Conservation (phyloP, 306 rosid genomes). For the Quercus aquifolioides region DNA sequence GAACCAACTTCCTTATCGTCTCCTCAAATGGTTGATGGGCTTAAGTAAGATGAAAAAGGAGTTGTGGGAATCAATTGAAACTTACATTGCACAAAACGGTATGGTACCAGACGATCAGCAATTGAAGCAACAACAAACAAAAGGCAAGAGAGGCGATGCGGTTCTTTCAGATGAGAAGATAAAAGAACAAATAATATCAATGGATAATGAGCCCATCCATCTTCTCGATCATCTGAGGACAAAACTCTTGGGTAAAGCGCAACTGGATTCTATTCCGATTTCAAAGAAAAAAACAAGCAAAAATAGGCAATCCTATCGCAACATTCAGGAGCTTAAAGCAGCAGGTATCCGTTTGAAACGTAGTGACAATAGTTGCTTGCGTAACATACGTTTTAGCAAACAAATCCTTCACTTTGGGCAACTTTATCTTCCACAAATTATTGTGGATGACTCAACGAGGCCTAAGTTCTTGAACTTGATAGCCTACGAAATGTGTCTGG, state of each 20-base stretch:
- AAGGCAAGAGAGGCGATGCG: no score
- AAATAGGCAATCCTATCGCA: slow-evolving; percentile 1
- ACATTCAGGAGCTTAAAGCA: slow-evolving; percentile 14
- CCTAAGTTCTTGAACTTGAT: slow-evolving; percentile 18
- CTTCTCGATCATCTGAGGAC: slow-evolving; percentile 14
- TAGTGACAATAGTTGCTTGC: background rate
- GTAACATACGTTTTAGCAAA: background rate
- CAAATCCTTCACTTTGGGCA: background rate
- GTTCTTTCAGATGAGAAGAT: no score
- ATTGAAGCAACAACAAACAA: no score
- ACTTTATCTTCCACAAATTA: slow-evolving; percentile 13
- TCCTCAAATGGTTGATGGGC: slow-evolving; percentile 7
- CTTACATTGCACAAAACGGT: background rate
- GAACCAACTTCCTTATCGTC: slow-evolving; percentile 25
- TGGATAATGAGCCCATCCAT: background rate
- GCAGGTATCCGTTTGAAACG: background rate
- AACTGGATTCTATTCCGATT: no score
- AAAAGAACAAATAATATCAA: no score
- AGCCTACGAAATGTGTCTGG: slow-evolving; percentile 25
- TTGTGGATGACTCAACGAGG: slow-evolving; percentile 11
- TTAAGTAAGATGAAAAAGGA: accelerated
- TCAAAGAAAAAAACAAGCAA: no score
- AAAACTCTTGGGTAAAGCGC: background rate
- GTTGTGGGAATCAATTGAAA: background rate
- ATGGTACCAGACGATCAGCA: no score